Evolutionary conservation across 495 filamentous ascomycete genomes (phyloP).

Genomic region (Aspergillus indologenus): DNA sequence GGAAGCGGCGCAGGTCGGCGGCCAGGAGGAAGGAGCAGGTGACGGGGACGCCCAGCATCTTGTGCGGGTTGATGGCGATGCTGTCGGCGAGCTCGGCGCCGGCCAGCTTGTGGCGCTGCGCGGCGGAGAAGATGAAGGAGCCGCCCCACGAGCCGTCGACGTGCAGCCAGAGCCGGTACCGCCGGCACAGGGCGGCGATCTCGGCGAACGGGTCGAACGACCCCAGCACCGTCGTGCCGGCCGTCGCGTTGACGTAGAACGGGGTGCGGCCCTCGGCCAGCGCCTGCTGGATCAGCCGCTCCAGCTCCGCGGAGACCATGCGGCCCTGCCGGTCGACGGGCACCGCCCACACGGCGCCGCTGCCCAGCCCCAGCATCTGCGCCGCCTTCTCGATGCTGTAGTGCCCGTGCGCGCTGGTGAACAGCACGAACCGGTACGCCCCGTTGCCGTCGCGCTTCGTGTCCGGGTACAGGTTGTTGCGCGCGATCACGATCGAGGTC

Average conservation of each 20-base stretch:
- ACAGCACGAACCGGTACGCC: constrained; percentile 67
- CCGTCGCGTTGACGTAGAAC: constrained; percentile 93
- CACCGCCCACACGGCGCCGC: constrained; percentile 66
- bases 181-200: constrained; percentile 68
- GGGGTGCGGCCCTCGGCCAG: constrained; percentile 67
- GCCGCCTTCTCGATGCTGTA: constrained; percentile 95
- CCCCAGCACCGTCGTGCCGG: constrained; percentile 89
- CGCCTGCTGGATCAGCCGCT: constrained; percentile 55
- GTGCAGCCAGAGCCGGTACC: constrained; percentile 81
- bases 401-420: constrained; percentile 85
- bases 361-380: constrained; percentile 79
- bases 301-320: constrained; percentile 66
- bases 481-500: constrained; percentile 83
- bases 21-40: constrained; percentile 90
- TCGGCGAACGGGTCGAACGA: constrained; percentile 79
- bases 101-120: constrained; percentile 59
- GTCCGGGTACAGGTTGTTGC: constrained; percentile 76
- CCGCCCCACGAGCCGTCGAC: constrained; percentile 91
- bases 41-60: constrained; percentile 89
- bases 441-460: constrained; percentile 71
- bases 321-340: constrained; percentile 67
- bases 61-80: constrained; percentile 87
- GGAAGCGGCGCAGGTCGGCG: constrained; percentile 69
- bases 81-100: constrained; percentile 74
- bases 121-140: constrained; percentile 69